These are phyloP conservation scores for Sugiyamaella americana DNA, from an alignment of 805 yeast species.

Conservation along the genomic window DNA sequence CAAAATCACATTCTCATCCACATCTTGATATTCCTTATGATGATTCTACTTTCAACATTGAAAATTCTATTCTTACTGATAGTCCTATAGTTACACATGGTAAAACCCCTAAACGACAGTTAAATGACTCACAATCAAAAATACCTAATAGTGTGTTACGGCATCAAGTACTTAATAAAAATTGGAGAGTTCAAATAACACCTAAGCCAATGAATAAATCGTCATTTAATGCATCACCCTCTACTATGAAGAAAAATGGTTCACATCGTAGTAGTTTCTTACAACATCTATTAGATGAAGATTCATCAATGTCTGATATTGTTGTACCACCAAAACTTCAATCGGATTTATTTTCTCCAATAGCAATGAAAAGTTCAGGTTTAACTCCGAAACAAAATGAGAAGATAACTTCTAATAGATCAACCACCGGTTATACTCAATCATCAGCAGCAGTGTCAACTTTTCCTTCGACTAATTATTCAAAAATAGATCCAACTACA, in stretches of 20 bases:
- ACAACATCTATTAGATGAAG: constrained; percentile 8
- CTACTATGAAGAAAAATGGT: not conserved
- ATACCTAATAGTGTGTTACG: constrained; percentile 16
- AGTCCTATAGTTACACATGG: too few relatives aligned
- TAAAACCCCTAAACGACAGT: too few relatives aligned
- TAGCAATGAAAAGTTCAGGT: not conserved
- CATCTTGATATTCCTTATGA: not conserved
- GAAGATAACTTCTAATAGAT: not conserved
- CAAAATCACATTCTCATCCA: too few relatives aligned
- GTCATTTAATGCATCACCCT: not conserved
- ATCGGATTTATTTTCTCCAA: constrained; percentile 9
- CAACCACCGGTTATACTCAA: not conserved
- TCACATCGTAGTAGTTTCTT: not conserved
- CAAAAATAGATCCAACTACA: not conserved
- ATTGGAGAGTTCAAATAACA: constrained; percentile 33
- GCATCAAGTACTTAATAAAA: constrained; percentile 31
- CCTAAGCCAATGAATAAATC: constrained; percentile 18
- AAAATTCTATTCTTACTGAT: not conserved
- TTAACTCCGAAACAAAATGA: not conserved
- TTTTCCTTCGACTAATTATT: too few relatives aligned
- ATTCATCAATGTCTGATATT: constrained; percentile 2
- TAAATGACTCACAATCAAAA: not conserved
- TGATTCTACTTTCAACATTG: not conserved
- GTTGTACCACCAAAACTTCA: constrained; percentile 11
- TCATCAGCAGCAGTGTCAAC: too few relatives aligned